These are phyloP conservation scores for Neurospora tetraspora DNA, from an alignment of 495 filamentous ascomycete species.

Conservation along the genomic window DNA sequence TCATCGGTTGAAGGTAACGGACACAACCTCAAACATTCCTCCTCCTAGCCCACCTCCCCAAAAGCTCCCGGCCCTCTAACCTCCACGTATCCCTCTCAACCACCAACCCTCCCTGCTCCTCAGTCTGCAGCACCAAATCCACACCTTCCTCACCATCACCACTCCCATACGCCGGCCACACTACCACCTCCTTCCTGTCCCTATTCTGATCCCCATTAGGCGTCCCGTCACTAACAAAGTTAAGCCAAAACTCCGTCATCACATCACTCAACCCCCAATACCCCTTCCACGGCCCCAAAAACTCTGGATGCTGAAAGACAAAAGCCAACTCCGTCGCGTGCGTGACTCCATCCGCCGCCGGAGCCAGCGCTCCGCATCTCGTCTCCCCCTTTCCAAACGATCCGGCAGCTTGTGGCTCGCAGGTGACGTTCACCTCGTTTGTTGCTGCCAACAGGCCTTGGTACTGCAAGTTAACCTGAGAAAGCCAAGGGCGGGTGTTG, in stretches of 20 bases:
- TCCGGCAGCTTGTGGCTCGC: too few species aligned
- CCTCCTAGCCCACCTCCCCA: conserved; percentile 25
- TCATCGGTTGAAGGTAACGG: too few species aligned
- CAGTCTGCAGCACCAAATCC: conserved; percentile 27
- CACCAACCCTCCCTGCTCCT: conserved; percentile 17
- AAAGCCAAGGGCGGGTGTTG: too few species aligned
- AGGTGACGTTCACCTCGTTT: too few species aligned
- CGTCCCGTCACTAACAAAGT: conserved; percentile 21
- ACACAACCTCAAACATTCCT: conserved; percentile 8
- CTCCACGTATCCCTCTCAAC: conserved; percentile 25
- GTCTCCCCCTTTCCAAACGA: too few species aligned
- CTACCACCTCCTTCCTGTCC: conserved; percentile 2
- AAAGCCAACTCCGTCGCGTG: too few species aligned
- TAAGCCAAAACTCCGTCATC: conserved; percentile 25
- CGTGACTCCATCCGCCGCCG: too few species aligned
- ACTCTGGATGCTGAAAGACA: too few species aligned
- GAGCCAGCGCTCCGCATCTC: too few species aligned
- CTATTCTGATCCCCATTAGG: conserved; percentile 16
- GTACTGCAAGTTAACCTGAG: too few species aligned
- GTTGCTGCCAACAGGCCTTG: too few species aligned
- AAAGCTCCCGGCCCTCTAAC: conserved; percentile 23
- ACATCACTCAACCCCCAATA: conserved; percentile 17
- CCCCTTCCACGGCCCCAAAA: conserved; percentile 14
- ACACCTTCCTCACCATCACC: conserved; percentile 11
- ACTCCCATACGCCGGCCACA: conserved; percentile 21